A percentile compares a stretch with the other conserved stretches of the same genome.
phyloP scores from a whole-genome alignment of 163 green algal genomes.

The Volvox carteri region DNA sequence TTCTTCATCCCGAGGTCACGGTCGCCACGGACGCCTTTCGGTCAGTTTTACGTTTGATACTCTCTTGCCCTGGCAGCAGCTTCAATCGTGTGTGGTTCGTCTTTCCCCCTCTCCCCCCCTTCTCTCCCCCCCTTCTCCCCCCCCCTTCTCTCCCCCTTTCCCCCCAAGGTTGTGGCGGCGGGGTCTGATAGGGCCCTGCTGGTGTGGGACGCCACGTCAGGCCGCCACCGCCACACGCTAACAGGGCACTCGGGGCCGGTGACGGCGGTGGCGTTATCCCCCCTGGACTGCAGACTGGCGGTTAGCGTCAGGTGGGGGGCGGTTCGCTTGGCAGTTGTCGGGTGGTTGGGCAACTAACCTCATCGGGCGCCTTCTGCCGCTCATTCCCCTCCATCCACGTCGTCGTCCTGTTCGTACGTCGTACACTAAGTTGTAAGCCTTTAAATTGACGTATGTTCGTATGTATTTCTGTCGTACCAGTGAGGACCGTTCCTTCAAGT shows the following conservation, averaged over 20 bases:
- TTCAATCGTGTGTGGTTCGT: too few relatives aligned
- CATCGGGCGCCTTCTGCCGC: background rate
- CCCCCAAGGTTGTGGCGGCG: conserved; percentile 62
- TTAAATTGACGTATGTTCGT: too few relatives aligned
- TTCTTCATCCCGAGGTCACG: too few relatives aligned
- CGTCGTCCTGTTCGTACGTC: too few relatives aligned
- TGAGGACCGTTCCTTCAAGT: conserved; percentile 72
- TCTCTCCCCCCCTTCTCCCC: background rate
- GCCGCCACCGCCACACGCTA: conserved; percentile 66
- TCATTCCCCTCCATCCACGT: too few relatives aligned
- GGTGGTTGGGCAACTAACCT: background rate
- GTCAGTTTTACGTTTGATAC: too few relatives aligned
- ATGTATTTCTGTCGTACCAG: too few relatives aligned
- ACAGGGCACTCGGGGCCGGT: conserved; percentile 69
- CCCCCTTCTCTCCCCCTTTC: background rate
- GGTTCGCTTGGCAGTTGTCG: too few relatives aligned
- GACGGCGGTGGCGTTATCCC: conserved; percentile 58
- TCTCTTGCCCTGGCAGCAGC: too few relatives aligned
- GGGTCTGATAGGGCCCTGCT: conserved; percentile 65
- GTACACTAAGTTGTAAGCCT: too few relatives aligned
- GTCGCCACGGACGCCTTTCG: too few relatives aligned
- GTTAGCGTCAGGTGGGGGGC: conserved; percentile 51
- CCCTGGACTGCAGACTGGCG: conserved; percentile 64
- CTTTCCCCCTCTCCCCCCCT: too few relatives aligned
- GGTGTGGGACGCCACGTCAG: conserved; percentile 66